phyloP scores from a whole-genome alignment of 345 rosid species.

The Sapria himalayana region DNA sequence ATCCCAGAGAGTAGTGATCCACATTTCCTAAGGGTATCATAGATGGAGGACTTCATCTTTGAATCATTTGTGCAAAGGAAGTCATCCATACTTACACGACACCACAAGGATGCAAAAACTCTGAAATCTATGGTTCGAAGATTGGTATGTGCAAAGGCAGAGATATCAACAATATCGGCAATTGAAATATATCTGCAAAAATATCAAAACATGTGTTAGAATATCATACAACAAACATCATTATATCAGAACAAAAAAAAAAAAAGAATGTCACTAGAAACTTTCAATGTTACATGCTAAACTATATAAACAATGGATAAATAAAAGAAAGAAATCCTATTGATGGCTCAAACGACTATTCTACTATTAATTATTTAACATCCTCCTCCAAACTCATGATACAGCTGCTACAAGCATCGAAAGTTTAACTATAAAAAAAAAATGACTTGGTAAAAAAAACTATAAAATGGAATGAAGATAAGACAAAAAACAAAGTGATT shows the following conservation, averaged over 20 bases:
- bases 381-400: no score
- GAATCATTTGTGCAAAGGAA: conserved; percentile 21
- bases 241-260: background rate
- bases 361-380: no score
- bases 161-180: conserved; percentile 58
- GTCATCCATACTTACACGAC: conserved; percentile 32
- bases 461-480: no score
- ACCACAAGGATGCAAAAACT: conserved; percentile 50
- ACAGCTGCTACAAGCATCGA: no score
- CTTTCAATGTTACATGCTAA: no score
- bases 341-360: no score
- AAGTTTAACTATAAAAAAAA: no score
- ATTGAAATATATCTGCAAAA: conserved; percentile 58
- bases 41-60: conserved; percentile 11
- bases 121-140: conserved; percentile 53
- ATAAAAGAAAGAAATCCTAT: no score
- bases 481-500: no score
- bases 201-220: background rate
- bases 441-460: no score
- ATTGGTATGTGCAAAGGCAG: conserved; percentile 42
- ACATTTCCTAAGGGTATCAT: conserved; percentile 41
- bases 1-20: conserved; percentile 45
- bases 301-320: no score
- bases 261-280: background rate
- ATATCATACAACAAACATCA: background rate